Percentiles rank a stretch among this genome's conserved stretches.
phyloP scores from a whole-genome alignment of 2,329 filamentous ascomycete species.

The Cytospora schulzeri region DNA sequence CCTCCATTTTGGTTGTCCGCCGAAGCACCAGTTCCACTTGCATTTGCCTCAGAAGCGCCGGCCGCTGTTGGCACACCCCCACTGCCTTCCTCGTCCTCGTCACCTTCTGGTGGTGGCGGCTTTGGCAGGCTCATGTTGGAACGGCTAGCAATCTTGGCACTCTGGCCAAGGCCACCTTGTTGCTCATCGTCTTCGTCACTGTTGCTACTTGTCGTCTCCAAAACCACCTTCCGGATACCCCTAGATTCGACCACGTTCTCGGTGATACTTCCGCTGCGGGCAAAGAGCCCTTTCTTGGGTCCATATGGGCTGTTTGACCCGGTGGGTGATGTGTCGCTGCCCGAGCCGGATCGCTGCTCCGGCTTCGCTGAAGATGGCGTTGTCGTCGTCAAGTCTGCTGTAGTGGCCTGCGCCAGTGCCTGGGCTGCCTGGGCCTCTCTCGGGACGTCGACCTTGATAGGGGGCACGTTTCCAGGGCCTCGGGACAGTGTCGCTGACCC shows the following conservation, averaged over 20 bases:
- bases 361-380: conserved; percentile 17
- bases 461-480: conserved; percentile 23
- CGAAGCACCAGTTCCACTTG: not conserved
- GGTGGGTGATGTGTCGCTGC: conserved; percentile 28
- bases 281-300: conserved; percentile 38
- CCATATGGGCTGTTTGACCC: conserved; percentile 21
- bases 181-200: conserved; percentile 38
- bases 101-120: conserved; percentile 21
- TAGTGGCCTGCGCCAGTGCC: conserved; percentile 24
- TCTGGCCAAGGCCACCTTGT: conserved; percentile 6
- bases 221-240: conserved; percentile 74
- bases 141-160: conserved; percentile 20
- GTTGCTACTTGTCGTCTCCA: conserved; percentile 46
- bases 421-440: conserved; percentile 33
- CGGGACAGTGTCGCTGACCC: conserved; percentile 26
- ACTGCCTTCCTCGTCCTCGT: conserved; percentile 22
- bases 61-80: conserved; percentile 34
- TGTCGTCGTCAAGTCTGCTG: conserved; percentile 14
- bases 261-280: conserved; percentile 75
- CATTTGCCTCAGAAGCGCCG: conserved; percentile 31
- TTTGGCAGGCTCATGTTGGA: conserved; percentile 7
- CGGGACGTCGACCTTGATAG: conserved; percentile 30
- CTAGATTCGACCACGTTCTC: conserved; percentile 76
- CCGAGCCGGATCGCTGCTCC: conserved; percentile 21
- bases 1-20: conserved; percentile 19